Evolutionary conservation across 202 grass and related monocot genomes (phyloP).

Genomic region (Dendrocalamus latiflorus): DNA sequence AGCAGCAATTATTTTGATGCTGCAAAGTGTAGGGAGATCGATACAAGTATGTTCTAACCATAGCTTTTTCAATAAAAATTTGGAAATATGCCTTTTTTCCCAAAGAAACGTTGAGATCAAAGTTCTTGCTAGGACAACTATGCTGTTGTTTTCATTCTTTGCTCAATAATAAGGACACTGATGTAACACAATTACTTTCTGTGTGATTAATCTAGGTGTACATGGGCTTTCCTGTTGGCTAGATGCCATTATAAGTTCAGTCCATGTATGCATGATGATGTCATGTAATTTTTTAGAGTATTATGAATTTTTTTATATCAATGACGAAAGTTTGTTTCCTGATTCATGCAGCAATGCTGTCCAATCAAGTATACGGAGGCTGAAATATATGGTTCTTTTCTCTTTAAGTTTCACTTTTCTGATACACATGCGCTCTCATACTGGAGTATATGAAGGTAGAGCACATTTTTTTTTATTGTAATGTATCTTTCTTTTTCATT

Average conservation of each 20-base stretch:
- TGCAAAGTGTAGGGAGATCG: not conserved
- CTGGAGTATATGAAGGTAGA: slow-evolving; percentile 38
- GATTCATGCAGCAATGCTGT: not conserved
- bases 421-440: slow-evolving; percentile 23
- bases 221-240: not conserved
- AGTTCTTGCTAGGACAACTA: not conserved
- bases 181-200: not conserved
- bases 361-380: not conserved
- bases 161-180: not conserved
- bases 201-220: not conserved
- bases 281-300: not conserved
- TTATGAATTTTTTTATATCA: not conserved
- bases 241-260: not conserved
- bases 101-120: not conserved
- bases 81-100: not conserved
- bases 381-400: not conserved
- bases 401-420: too few species aligned
- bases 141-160: not conserved
- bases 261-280: not conserved
- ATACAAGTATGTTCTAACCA: not conserved
- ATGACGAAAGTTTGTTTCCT: not conserved
- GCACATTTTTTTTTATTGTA: not conserved
- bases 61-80: not conserved
- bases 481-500: not conserved
- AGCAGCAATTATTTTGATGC: not conserved